Base-by-base conservation (phyloP, 345 rosid species). In the Citrus unshiu region DNA sequence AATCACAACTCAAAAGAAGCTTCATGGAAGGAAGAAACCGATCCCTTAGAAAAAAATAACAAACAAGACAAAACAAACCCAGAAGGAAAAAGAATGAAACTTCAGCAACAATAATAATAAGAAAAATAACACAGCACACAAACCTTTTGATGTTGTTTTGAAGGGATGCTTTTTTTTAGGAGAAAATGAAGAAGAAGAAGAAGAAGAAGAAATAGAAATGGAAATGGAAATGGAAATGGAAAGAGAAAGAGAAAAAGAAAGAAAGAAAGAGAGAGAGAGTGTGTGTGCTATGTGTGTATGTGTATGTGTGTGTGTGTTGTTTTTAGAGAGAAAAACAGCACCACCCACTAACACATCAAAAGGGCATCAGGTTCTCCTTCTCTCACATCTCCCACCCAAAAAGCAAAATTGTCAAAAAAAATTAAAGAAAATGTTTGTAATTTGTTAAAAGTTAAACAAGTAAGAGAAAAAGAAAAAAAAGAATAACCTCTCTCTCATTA, bases 261-360 rank as follows among this genome's bases (percentile, higher is more conserved):
- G 13, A 14, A 34, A 59, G 9, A 27, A 18, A 37, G 64, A 18
- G 58, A 25, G 68, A 71, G 67, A 76, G 75, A 66, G 56, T 19
- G 78, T 0, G 74, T 59, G 32, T 7, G 8, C 4, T 24, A 30
- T 25, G 68, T 60, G 30, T 30, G 32, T 40, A 40, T 19, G 22
- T 60, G 25, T 25, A 25, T 25, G 25, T 25, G 67, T 29, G 30
- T 30, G 32, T 40, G 59, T 19, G 22, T 60, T 29, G 30, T 64
- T 39, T 43, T 68, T 39, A 75, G 68, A 78, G 79, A 77, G 56
- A 37, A 79, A 83, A 74, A 83, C 84, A 87, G 81, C 87, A 87
- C 89, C 91, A 88, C 89, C 89, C 94, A 90, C 90, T 87, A 80
- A 73, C 85, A 81, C 94, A 87, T 90, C 91, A 89, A 84, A 84